phyloP scores from a whole-genome alignment of 2,329 filamentous ascomycete species.

The Torrubiellomyces zombiae region DNA sequence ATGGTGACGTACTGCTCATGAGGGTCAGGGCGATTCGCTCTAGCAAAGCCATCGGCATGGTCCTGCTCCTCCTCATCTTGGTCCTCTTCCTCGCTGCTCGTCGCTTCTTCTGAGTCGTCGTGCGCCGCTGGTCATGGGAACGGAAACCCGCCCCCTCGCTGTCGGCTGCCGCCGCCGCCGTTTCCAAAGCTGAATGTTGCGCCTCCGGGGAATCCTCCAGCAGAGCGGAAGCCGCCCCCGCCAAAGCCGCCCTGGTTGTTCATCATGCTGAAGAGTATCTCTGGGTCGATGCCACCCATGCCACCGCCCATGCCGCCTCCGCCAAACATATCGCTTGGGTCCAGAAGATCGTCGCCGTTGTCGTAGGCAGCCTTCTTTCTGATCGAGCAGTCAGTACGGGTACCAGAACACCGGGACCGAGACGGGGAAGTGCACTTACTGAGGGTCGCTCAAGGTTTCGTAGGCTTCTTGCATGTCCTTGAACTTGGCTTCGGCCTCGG shows the following conservation, averaged over 20 bases:
- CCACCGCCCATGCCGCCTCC: constrained; percentile 49
- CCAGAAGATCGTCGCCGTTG: constrained; percentile 78
- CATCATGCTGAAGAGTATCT: constrained; percentile 76
- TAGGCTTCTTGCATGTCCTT: constrained; percentile 98
- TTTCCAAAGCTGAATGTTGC: constrained; percentile 38
- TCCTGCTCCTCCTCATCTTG: constrained; percentile 11
- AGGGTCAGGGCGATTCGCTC: constrained; percentile 9
- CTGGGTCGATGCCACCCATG: constrained; percentile 55
- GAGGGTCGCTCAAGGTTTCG: constrained; percentile 82
- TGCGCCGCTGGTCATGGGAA: constrained; percentile 33
- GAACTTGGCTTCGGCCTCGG: constrained; percentile 74
- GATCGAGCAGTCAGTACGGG: too few relatives aligned
- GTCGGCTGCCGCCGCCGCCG: constrained; percentile 16
- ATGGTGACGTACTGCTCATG: constrained; percentile 5
- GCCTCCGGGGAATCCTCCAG: constrained; percentile 26
- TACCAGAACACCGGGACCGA: too few relatives aligned
- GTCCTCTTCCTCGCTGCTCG: constrained; percentile 15
- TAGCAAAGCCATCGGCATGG: constrained; percentile 6
- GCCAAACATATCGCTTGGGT: constrained; percentile 73
- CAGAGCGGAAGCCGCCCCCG: constrained; percentile 31
- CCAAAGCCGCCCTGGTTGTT: constrained; percentile 44
- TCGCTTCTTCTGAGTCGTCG: constrained; percentile 17
- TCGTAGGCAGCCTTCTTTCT: constrained; percentile 85
- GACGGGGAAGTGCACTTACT: too few relatives aligned
- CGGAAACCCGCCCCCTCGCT: constrained; percentile 22